Evolutionary conservation across 768 basidiomycete species (phyloP), one percentile per base, ranked within the genome.

Genomic region (Agrocybe pediades): DNA sequence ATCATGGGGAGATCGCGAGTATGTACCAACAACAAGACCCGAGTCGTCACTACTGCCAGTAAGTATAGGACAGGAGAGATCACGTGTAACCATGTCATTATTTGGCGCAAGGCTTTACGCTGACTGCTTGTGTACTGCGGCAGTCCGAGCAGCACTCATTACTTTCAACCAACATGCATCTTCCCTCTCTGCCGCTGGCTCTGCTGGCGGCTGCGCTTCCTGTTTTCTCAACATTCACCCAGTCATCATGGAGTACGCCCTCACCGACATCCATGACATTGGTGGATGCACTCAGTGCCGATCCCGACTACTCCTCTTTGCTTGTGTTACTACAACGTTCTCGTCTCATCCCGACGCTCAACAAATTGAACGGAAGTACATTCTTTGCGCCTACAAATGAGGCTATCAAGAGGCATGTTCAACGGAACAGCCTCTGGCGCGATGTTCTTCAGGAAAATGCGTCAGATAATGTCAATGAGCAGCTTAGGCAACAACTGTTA

Each of bases 361-460:
- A 96, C 69, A 84, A 77, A 59, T 85, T 99, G 59, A 86, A 90
- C 54, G 83, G 77, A 36, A 81, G 81, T 66, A 97, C 97, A 23
- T 68, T 99, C 43, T 98, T 98, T 64, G 97, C 97, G 1, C 97
- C 97, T 1, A 97, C 92, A 17, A 95, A 99, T 72, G 86, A 92
- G 54, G 97, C 97, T 27, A 83, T 95, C 59, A 70, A 82, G 57
- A 79, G 75, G 23, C 76, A 85, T 57, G 60, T 72, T 13, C 25
- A 60, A 17, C 50, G 58, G 3, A 64, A 77, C 46, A 59, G 68
- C 33, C 56, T 77, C n/a, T 78, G 78, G 75, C 59, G 59, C 9
- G 59, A 63, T 40, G 68, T 68, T 8, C 66, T 82, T 21, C 67
- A 75, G 17, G 73, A 76, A 51, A 71, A 78, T 46, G 49, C 61